Conservation (phyloP, 73 alveolate genomes). For the Uronychia binucleata region DNA sequence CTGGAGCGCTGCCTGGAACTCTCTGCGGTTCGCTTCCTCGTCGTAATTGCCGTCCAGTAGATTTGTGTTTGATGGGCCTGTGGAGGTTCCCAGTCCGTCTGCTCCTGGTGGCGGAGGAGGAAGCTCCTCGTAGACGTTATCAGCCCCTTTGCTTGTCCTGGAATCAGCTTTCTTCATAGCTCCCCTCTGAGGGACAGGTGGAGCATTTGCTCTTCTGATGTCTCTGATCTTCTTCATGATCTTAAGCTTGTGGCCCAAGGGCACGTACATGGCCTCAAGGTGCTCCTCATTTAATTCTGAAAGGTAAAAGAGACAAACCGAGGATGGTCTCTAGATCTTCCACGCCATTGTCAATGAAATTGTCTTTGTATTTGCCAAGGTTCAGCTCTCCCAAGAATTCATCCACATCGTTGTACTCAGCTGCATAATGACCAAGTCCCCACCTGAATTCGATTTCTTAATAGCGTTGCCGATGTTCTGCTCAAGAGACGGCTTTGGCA, state of each 20-base stretch:
- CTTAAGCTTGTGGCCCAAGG: constrained; percentile 75
- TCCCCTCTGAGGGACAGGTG: constrained; percentile 40
- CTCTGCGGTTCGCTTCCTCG: constrained; percentile 45
- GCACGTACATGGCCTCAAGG: constrained; percentile 57
- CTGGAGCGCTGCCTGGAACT: constrained; percentile 54
- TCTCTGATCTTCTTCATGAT: constrained; percentile 73
- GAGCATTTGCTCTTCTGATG: constrained; percentile 37
- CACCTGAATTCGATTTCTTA: neutral
- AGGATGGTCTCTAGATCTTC: constrained; percentile 71
- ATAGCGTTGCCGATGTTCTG: neutral
- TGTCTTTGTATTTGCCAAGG: constrained; percentile 51
- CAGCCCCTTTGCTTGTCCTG: neutral
- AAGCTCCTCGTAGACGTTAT: constrained; percentile 1
- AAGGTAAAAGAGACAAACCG: neutral
- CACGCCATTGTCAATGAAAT: constrained; percentile 66
- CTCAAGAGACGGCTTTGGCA: neutral
- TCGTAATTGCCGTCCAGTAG: constrained; percentile 49
- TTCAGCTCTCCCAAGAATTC: constrained; percentile 37
- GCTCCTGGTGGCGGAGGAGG: constrained; percentile 10
- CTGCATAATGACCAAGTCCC: neutral
- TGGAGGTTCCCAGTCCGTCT: constrained; percentile 7
- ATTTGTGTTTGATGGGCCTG: constrained; percentile 1
- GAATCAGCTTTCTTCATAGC: constrained; percentile 2
- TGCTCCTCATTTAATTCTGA: constrained; percentile 66
- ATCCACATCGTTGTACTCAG: constrained; percentile 51